Evolutionary conservation across 192 early-diverging fungal genomes (phyloP).

Genomic region (Cetraspora pellucida): DNA sequence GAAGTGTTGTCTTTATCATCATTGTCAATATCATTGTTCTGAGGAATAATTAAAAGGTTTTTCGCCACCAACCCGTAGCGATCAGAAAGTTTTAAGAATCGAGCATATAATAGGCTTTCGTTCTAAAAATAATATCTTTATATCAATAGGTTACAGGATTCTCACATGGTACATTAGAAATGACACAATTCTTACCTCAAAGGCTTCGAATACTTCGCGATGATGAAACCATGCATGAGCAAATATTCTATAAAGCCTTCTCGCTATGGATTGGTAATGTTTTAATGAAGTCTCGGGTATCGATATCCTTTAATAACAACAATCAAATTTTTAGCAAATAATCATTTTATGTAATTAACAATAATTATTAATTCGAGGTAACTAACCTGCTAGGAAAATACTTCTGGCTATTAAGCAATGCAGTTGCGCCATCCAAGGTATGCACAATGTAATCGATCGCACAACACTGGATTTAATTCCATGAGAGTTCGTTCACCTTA

Average conservation of each 20-base stretch:
- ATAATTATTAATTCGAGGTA: too few relatives aligned
- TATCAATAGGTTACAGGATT: background rate
- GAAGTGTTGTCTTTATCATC: background rate
- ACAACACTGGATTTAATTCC: constrained; percentile 61
- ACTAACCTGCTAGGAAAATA: constrained; percentile 74
- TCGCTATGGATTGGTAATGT: constrained; percentile 83
- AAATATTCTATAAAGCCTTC: constrained; percentile 96
- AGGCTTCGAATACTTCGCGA: constrained; percentile 81
- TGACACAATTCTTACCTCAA: constrained; percentile 59
- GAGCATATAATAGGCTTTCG: constrained; percentile 68
- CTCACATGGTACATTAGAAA: background rate
- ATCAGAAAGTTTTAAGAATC: constrained; percentile 70
- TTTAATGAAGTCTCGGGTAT: constrained; percentile 75
- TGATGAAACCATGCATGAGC: constrained; percentile 96
- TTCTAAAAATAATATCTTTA: constrained; percentile 48
- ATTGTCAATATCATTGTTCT: background rate
- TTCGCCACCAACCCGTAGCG: constrained; percentile 67
- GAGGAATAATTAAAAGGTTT: constrained; percentile 72
- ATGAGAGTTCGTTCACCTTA: background rate
- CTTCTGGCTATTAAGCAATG: constrained; percentile 73
- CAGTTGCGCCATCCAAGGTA: constrained; percentile 87
- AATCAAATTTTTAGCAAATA: background rate
- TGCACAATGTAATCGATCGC: constrained; percentile 94
- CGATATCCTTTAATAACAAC: constrained; percentile 45
- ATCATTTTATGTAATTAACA: too few relatives aligned